Evolutionary conservation across 345 rosid species (phyloP), one percentile per base, ranked within the genome.

Genomic region (Moricandia arvensis): DNA sequence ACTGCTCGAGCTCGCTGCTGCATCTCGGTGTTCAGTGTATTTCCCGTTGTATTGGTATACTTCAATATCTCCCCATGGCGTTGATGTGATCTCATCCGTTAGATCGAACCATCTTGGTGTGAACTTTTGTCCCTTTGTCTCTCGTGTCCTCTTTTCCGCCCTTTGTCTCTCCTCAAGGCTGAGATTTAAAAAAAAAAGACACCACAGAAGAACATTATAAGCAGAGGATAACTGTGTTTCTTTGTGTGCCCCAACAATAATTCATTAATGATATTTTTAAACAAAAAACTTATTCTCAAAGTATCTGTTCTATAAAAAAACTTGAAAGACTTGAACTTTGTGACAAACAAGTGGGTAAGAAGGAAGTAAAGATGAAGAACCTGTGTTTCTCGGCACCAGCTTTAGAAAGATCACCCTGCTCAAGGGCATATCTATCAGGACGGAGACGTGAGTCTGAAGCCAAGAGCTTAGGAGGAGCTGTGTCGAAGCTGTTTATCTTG

Each of bases 151-250:
- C 83, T 87, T 89, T 65, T 89, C 93, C 0, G 89, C 91, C 71
- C 93, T 82, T 80, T 87, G 96, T 67, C 86, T 87, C 83, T 89
- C 96, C 74, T 91, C 93, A 82, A 89, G 86, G 63, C 91, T 91
- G 82, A 30, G 79, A 65, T 18, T n/a, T n/a, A n/a, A n/a, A 21
- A 11, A 30, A 53, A 45, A 2, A 49, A 49, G n/a, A 67, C 24
- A 49, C 29, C 59, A 15, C 47, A 21, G 8, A 68, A 53, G 37
- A 59, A 77, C 49, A 11, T 16, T 66, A 6, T 53, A 54, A 69
- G 77, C 55, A 49, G 61, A 72, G 77, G 5, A 41, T 12, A 41
- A 41, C 4, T 11, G 1, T 41, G 51, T 13, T 29, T 11, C 63
- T 76, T 37, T 61, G 17, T 17, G 24, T 61, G 16, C 13, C 16